Evolutionary conservation across 768 basidiomycete species (phyloP), one percentile per base, ranked within the genome.

Genomic region (Roridomyces roridus): DNA sequence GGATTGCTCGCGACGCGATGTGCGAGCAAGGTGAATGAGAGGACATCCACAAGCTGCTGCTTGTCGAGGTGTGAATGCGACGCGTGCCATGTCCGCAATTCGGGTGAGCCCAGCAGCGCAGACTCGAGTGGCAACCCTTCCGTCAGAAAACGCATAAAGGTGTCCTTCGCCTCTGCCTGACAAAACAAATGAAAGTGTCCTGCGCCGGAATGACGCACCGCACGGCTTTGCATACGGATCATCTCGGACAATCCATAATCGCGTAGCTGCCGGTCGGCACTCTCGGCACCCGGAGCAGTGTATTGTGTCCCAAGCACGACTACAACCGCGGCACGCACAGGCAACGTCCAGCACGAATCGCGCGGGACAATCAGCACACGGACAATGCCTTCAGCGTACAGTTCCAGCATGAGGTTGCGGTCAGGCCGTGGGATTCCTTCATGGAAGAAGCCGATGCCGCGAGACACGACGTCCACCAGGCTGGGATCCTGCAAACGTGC

Each of bases 281-380:
- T 79, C 50, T 75, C 77, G 34, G 69, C 71, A 36, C 79, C 75
- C 7, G 78, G 63, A 51, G 84, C 77, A 23, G 87, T 70, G 70
- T 92, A 96, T 70, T 99, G 97, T 4, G 96, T 93, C 17, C 94
- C 91, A 89, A 98, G 89, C 41, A 94, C 88, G 34, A 98, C 78
- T 15, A 98, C 96, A 6, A 84, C 84, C 7, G 83, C 80, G 1
- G 92, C 92, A 48, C 87, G 84, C 17, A 95, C 84, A 18, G 96
- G 94, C n/a, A 98, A 69, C 25, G 84, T 86, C 95, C 95, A 96
- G 68, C 91, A 93, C 14, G 87, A 80, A 37, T 96, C 93, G 34
- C 88, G 84, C 4, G 96, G 88, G 0, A 86, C 88, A 57, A 98
- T 77, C 24, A 99, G 77, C 12, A 95, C 89, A 7, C 87, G 86